These are phyloP conservation scores for Colletotrichum phormii DNA, from an alignment of 2,329 filamentous ascomycete species.

Conservation along the genomic window DNA sequence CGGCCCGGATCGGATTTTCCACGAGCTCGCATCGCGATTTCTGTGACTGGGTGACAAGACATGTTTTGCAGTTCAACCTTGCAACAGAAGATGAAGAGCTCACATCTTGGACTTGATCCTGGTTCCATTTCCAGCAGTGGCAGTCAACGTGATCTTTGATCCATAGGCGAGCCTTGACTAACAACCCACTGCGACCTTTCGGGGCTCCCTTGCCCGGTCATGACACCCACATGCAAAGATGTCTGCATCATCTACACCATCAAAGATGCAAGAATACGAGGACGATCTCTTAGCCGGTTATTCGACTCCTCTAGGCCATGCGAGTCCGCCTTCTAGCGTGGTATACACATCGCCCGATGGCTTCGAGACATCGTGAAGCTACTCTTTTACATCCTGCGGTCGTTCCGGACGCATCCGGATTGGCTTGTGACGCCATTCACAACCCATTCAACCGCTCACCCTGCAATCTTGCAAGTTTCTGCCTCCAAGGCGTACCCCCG, in stretches of 20 bases:
- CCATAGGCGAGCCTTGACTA: no score
- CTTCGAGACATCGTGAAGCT: slow-evolving; percentile 15
- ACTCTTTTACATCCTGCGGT: neutral
- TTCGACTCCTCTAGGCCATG: neutral
- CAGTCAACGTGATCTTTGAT: neutral
- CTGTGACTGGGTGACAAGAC: slow-evolving; percentile 7
- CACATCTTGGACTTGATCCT: neutral
- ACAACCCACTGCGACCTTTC: neutral
- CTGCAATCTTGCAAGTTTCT: neutral
- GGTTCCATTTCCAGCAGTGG: neutral
- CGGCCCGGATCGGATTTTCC: neutral
- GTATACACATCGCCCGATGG: neutral
- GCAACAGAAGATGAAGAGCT: neutral
- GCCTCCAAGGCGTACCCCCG: neutral
- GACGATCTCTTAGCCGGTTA: neutral
- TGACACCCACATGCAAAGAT: neutral
- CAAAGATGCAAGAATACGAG: slow-evolving; percentile 1
- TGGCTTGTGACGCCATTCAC: neutral
- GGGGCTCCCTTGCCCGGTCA: slow-evolving; percentile 2
- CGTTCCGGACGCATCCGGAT: slow-evolving; percentile 6
- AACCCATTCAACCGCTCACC: neutral
- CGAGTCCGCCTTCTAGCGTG: neutral
- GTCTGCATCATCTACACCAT: neutral
- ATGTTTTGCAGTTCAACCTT: neutral
- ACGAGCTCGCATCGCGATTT: neutral